A percentile compares a stretch with the other conserved stretches of the same genome.
phyloP scores from a whole-genome alignment of 495 filamentous ascomycete species.

The Xylaria grammica region DNA sequence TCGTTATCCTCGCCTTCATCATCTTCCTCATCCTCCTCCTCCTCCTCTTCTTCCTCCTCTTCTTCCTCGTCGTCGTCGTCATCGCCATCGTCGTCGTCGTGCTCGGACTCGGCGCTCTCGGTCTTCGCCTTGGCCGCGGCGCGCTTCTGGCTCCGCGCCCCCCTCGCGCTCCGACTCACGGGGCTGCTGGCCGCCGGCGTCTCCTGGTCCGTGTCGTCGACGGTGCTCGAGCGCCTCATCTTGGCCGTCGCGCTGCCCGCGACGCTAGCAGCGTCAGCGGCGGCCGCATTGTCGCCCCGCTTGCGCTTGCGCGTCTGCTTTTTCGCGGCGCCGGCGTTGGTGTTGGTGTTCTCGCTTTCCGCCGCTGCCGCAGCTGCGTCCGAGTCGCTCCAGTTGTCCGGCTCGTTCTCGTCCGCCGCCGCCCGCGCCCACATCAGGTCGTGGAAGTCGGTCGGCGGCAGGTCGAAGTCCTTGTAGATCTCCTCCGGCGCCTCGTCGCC shows the following conservation, averaged over 20 bases:
- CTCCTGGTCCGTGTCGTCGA: slow-evolving; percentile 60
- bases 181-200: slow-evolving; percentile 42
- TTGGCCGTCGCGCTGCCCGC: slow-evolving; percentile 40
- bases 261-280: slow-evolving; percentile 30
- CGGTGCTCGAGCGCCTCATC: slow-evolving; percentile 53
- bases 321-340: slow-evolving; percentile 44
- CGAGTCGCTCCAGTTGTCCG: slow-evolving; percentile 56
- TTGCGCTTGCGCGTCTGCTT: slow-evolving; percentile 52
- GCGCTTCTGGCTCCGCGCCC: slow-evolving; percentile 45
- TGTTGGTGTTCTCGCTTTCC: slow-evolving; percentile 19
- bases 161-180: slow-evolving; percentile 43
- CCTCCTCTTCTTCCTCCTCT: slow-evolving; percentile 37
- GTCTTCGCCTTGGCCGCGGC: slow-evolving; percentile 44
- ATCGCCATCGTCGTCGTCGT: slow-evolving; percentile 34
- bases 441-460: slow-evolving; percentile 79
- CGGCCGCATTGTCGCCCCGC: slow-evolving; percentile 38
- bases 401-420: slow-evolving; percentile 62
- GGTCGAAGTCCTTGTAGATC: slow-evolving; percentile 69
- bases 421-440: slow-evolving; percentile 74
- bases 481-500: slow-evolving; percentile 57
- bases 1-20: slow-evolving; percentile 29
- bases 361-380: slow-evolving; percentile 40
- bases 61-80: slow-evolving; percentile 38
- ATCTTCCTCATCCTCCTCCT: slow-evolving; percentile 32
- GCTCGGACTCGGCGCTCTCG: slow-evolving; percentile 31